phyloP scores from a whole-genome alignment of 2,329 filamentous ascomycete species.

The Botryotinia globosa region DNA sequence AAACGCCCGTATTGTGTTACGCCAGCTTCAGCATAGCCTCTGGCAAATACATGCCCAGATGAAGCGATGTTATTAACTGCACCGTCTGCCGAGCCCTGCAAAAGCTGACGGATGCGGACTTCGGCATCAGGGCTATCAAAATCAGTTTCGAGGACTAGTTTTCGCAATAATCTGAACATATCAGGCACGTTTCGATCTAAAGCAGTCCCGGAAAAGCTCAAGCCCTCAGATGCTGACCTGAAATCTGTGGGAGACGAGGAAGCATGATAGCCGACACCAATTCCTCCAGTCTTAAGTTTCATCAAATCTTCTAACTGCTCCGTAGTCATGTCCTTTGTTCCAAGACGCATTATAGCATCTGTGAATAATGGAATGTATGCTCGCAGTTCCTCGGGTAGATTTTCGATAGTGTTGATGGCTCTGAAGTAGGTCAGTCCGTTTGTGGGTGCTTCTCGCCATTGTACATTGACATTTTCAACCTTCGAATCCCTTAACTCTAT shows the following conservation, averaged over 20 bases:
- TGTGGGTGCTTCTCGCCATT: conserved; percentile 90
- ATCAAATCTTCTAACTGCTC: conserved; percentile 94
- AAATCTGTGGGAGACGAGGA: conserved; percentile 73
- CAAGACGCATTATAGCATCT: conserved; percentile 88
- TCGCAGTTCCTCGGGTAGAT: conserved; percentile 79
- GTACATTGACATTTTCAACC: conserved; percentile 64
- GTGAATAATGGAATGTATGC: conserved; percentile 86
- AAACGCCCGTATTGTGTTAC: conserved; percentile 70
- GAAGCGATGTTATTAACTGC: conserved; percentile 90
- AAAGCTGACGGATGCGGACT: conserved; percentile 77
- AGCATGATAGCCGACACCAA: conserved; percentile 82
- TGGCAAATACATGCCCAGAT: conserved; percentile 82
- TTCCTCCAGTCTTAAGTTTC: conserved; percentile 91
- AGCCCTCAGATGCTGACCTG: conserved; percentile 70
- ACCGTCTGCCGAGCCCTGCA: conserved; percentile 84
- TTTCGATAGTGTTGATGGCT: conserved; percentile 75
- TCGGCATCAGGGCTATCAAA: conserved; percentile 83
- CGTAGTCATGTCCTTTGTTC: conserved; percentile 84
- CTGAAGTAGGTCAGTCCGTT: conserved; percentile 97
- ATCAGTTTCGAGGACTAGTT: conserved; percentile 80
- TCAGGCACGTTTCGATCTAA: conserved; percentile 85
- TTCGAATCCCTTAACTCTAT: conserved; percentile 60
- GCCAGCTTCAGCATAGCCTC: conserved; percentile 77
- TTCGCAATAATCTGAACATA: conserved; percentile 84
- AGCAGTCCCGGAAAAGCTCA: conserved; percentile 82